Base-by-base conservation (phyloP, 129 eudicot genomes). In the Arctium lappa region DNA sequence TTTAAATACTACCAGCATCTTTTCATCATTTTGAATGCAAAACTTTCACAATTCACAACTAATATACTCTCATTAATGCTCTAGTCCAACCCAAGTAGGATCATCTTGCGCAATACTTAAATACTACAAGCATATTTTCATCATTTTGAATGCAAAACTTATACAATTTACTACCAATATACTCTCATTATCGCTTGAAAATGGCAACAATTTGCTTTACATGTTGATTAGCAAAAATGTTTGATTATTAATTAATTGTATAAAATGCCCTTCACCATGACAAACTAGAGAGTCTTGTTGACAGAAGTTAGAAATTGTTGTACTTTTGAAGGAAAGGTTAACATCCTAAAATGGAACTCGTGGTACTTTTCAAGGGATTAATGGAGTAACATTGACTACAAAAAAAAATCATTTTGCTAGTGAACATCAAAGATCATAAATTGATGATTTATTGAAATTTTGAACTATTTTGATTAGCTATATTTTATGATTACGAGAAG, bases 101-200 rank as follows among this genome's bases (percentile, higher is more conserved):
- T 33, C 70, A 82, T 66, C 53, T 74, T 75, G 65, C 75, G 9
- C 70, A 66, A 75, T 36, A 82, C 39, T 32, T 31, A 66, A 9
- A 75, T 27, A 44, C 69, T 42, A 34, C 32, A 39, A 75, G 30
- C 63, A 36, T n/a, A 27, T 11, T 69, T 8, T 46, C 77, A 69
- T 69, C 72, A 36, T 48, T 46, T 34, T 8, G 42, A 53, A 76
- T 8, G 63, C 60, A 68, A 16, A 37, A 82, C 48, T 69, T 75
- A 38, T 40, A 32, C 38, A 63, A 31, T 63, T 65, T 36, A 40
- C 46, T 38, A 34, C 44, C 31, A 37, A 4, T 39, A 30, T 76
- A 46, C 76, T 68, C 36, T 44, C 42, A 13, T 5, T 46, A 39
- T 46, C 18, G 5, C 69, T 63, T 63, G 1, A 74, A 81, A 62